Base-by-base conservation (phyloP, 1,139 yeast species). In the Diutina ranongensis region DNA sequence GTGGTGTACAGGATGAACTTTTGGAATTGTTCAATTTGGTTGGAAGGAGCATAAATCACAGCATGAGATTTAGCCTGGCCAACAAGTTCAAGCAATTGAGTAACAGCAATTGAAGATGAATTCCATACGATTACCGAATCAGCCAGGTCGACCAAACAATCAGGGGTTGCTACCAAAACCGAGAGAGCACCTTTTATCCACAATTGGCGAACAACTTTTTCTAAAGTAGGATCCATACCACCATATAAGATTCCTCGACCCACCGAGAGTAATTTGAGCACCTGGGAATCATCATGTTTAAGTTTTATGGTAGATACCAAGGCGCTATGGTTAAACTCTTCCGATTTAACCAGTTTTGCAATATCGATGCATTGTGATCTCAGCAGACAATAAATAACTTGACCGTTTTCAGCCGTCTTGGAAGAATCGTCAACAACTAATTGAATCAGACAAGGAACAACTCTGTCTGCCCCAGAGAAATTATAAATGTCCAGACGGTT, bases 1-100 rank as follows among this genome's bases (percentile, higher is more conserved):
- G 42, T 61, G 0, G 95, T 78, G 50, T 83, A 88, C 34, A 68
- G 71, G 46, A 92, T 58, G 56, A 89, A 86, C 56, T 80, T 78
- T 46, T 72, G 74, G 58, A 85, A 88, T 56, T 83, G 88, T 1
- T 71, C 75, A 40, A 77, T 65, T 53, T 73, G 78, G 2, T 78
- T 57, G 0, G 72, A 55, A 45, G 72, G 76, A 5, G 18, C 32
- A 13, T 38, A 38, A 9, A 38, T 32, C 20, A 25, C 20, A 3
- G 42, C 42, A 4, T 9, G 13, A 10, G 12, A 9, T 4, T 7
- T 15, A 7, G 42, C 32, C 31, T 25, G 16, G 15, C 31, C 42
- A 27, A 38, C 42, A 15, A 38, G 32, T 12, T 38, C 42, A n/a
- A 38, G 13, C 3, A 25, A 10, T 12, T 38, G 28, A 2, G 42